Evolutionary conservation across 2,329 filamentous ascomycete genomes (phyloP).

Genomic region (Arthrobotrys pseudoclavata): DNA sequence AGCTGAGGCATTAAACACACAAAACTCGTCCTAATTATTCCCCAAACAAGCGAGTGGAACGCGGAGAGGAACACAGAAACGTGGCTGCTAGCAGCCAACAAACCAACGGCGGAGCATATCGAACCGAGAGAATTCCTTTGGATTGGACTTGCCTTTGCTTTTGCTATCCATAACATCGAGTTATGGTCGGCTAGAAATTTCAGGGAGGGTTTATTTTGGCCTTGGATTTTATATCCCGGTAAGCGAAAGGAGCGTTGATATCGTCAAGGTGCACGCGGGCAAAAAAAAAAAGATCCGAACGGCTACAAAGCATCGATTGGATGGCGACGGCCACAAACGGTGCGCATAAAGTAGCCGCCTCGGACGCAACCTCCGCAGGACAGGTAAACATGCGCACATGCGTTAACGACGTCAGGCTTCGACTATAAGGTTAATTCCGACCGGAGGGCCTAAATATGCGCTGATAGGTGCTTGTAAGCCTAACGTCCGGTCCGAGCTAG

Average conservation of each 20-base stretch:
- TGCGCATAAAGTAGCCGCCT: conserved; percentile 22
- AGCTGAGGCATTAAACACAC: conserved; percentile 40
- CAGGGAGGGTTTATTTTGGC: conserved; percentile 9
- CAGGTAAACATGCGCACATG: conserved; percentile 29
- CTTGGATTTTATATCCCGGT: conserved; percentile 33
- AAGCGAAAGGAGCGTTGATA: conserved; percentile 33
- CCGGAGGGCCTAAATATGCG: conserved; percentile 16
- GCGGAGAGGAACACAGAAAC: conserved; percentile 57
- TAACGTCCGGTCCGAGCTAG: not conserved
- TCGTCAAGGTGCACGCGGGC: conserved; percentile 37
- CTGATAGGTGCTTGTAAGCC: conserved; percentile 9
- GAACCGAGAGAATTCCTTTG: conserved; percentile 33
- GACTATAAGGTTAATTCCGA: conserved; percentile 23
- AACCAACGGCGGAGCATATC: conserved; percentile 47
- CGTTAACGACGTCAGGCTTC: not conserved
- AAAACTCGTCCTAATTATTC: conserved; percentile 49
- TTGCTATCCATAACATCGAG: conserved; percentile 17
- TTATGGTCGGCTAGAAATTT: conserved; percentile 15
- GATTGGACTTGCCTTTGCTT: conserved; percentile 10
- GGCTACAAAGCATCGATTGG: conserved; percentile 32
- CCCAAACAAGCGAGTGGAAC: conserved; percentile 58
- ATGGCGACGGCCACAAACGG: conserved; percentile 42
- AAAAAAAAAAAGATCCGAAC: conserved; percentile 34
- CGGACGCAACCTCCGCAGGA: conserved; percentile 22
- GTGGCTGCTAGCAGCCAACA: conserved; percentile 23